A percentile compares a stretch with the other conserved stretches of the same genome.
Conservation (phyloP, 2,329 filamentous ascomycete species). For the Phyllosticta ampelicida region DNA sequence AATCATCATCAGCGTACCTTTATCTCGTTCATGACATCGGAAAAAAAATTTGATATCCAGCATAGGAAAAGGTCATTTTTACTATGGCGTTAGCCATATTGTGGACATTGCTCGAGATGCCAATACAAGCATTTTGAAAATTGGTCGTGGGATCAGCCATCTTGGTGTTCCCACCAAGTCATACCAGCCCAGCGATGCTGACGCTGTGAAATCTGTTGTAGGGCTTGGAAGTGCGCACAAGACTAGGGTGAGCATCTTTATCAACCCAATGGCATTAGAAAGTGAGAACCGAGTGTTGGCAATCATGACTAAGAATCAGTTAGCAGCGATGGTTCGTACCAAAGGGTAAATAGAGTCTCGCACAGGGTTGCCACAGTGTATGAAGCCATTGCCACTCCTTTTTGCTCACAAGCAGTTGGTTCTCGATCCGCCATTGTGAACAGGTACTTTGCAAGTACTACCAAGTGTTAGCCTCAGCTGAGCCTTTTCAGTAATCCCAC, state of each 20-base stretch:
- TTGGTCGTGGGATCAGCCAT: conserved; percentile 19
- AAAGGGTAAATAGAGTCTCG: conserved; percentile 16
- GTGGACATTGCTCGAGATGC: conserved; percentile 20
- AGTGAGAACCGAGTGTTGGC: conserved; percentile 49
- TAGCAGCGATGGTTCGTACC: background rate
- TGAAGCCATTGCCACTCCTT: conserved; percentile 54
- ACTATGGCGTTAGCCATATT: conserved; percentile 22
- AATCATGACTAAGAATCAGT: conserved; percentile 27
- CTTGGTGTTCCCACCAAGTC: conserved; percentile 20
- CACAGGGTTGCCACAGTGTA: conserved; percentile 50
- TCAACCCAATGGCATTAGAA: conserved; percentile 45
- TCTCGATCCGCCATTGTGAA: conserved; percentile 44
- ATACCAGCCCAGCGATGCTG: conserved; percentile 20
- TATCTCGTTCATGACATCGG: conserved; percentile 24
- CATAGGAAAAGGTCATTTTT: conserved; percentile 23
- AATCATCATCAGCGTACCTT: conserved; percentile 13
- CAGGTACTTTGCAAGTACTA: conserved; percentile 43
- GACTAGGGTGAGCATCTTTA: conserved; percentile 53
- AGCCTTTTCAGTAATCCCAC: background rate
- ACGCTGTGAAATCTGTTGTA: conserved; percentile 12
- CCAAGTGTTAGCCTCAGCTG: conserved; percentile 13
- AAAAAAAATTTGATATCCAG: conserved; percentile 24
- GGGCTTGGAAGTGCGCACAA: conserved; percentile 26
- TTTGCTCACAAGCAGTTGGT: conserved; percentile 51
- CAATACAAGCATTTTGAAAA: conserved; percentile 20